Base-by-base conservation (phyloP, 1,139 yeast genomes). In the Diutina mesorugosa region DNA sequence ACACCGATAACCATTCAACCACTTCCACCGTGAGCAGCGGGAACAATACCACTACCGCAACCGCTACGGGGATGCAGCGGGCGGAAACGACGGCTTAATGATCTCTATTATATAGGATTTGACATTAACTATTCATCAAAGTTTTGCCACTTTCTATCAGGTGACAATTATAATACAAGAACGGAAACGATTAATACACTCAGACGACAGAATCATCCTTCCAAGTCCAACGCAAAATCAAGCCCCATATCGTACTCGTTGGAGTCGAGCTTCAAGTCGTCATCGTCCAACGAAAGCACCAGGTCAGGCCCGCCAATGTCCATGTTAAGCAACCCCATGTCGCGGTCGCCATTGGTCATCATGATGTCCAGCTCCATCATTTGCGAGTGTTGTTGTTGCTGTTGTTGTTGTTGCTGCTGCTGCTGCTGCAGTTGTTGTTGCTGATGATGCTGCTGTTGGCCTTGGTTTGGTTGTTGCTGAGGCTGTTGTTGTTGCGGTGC, bases 211-310 rank as follows among this genome's bases (percentile, higher is more conserved):
- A 6, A 8, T 21, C 21, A 47, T 5, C 51, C 51, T 14, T 50
- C 53, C 45, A 32, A 32, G 16, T 50, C 53, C 41, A 50, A 32
- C 6, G 41, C 53, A 32, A 50, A 50, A n/a, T 50, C 53, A 12
- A 50, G 32, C 28, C 45, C 53, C 53, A 50, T 50, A 7, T 50
- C 53, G 35, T 50, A 50, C 53, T 50, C 53, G 29, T 50, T 50
- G n/a, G 45, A 30, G 32, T 50, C 32, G 10, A 48, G 14, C 38
- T 30, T 30, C 6, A 50, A 30, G 45, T 50, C 53, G 14, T 50
- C 53, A 12, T 50, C 53, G n/a, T 32, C 29, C 53, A 50, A 50
- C 21, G 18, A 12, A 16, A 50, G 45, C 28, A 50, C 53, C n/a
- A 21, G 45, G 18, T 50, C 53, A 9, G 53, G 41, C 7, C 45